Evolutionary conservation across 768 basidiomycete genomes (phyloP).

Genomic region (Suillus clintonianus): DNA sequence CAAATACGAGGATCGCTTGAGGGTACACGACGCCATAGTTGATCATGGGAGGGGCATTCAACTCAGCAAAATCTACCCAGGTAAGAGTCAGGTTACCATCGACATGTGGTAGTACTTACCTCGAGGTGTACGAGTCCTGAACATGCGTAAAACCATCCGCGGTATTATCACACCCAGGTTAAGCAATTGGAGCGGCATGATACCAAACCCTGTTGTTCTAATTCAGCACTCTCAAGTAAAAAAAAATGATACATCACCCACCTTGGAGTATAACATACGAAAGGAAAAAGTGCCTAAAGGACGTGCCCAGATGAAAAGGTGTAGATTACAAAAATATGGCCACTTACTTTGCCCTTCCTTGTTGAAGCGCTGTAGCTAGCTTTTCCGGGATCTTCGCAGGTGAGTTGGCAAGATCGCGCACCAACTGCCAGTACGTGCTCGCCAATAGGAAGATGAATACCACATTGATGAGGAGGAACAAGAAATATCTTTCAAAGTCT

Average conservation of each 20-base stretch:
- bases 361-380: slow-evolving; percentile 80
- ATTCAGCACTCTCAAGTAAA: slow-evolving; percentile 2
- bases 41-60: slow-evolving; percentile 97
- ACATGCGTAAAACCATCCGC: slow-evolving; percentile 68
- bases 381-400: slow-evolving; percentile 95
- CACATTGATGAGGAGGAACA: slow-evolving; percentile 90
- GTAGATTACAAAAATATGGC: slow-evolving; percentile 7
- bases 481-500: slow-evolving; percentile 69
- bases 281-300: slow-evolving; percentile 73
- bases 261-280: slow-evolving; percentile 87
- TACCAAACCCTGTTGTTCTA: slow-evolving; percentile 64
- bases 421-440: slow-evolving; percentile 88
- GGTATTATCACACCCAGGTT: slow-evolving; percentile 90
- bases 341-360: slow-evolving; percentile 66
- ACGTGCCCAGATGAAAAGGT: slow-evolving; percentile 6
- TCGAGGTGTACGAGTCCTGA: slow-evolving; percentile 87
- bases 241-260: slow-evolving; percentile 18
- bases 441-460: slow-evolving; percentile 94
- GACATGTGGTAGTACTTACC: slow-evolving; percentile 45
- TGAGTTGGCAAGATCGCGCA: slow-evolving; percentile 89
- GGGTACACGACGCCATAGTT: slow-evolving; percentile 98
- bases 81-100: not conserved
- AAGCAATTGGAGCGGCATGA: slow-evolving; percentile 94
- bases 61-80: slow-evolving; percentile 82
- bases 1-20: slow-evolving; percentile 94